Conservation (phyloP, 768 basidiomycete species). For the Boletus coccyginus region DNA sequence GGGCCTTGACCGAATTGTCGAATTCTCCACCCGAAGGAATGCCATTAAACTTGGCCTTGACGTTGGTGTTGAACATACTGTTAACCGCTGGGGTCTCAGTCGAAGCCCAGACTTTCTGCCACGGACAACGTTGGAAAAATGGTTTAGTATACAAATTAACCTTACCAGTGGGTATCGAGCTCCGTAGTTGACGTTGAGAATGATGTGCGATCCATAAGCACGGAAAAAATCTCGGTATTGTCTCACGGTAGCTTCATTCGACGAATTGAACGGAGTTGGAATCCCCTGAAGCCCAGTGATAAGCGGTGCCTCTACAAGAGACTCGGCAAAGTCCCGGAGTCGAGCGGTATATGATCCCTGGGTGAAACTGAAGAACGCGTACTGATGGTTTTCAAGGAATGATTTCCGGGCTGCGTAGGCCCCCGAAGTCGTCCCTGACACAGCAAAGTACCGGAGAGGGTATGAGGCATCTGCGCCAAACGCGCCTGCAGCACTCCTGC, state of each 20-base stretch:
- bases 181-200: neutral
- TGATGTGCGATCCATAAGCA: neutral
- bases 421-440: neutral
- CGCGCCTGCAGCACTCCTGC: neutral
- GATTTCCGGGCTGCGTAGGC: slow-evolving; percentile 1
- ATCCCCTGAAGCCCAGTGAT: neutral
- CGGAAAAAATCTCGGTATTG: neutral
- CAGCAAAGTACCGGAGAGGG: slow-evolving; percentile 5
- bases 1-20: neutral
- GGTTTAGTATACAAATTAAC: too few species aligned
- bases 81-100: neutral
- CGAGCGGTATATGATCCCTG: neutral
- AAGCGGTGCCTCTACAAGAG: neutral
- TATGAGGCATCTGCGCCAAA: neutral
- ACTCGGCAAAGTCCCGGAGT: neutral
- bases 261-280: neutral
- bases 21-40: neutral
- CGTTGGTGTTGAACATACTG: neutral
- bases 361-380: slow-evolving; percentile 3
- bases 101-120: neutral
- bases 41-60: neutral
- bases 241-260: neutral
- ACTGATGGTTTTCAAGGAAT: slow-evolving; percentile 1
- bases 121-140: neutral
- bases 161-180: neutral